Base-by-base conservation (phyloP, 805 yeast species). In the Starmerella potacharoeniae region DNA sequence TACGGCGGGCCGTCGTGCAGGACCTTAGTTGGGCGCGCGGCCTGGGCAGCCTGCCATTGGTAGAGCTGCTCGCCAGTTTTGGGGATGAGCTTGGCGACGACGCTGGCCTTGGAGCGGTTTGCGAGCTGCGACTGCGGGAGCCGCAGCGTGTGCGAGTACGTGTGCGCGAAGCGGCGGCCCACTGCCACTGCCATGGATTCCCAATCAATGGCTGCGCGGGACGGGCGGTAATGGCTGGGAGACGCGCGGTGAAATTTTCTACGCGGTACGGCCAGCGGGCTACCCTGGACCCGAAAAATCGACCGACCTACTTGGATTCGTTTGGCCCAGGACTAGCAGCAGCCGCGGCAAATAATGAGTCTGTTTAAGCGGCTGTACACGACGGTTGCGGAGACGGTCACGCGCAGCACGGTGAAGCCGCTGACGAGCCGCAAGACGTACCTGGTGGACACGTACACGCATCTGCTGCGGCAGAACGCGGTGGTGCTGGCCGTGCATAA, bases 1-100 rank as follows among this genome's bases (percentile, higher is more conserved):
- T 91, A 93, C 0, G 99, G 99, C 0, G 99, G 99, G 0, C 99
- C 99, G 70, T 93, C 99, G 62, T 90, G 97, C 1, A 93, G 71
- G 84, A 91, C 37, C 76, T 59, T 17, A 45, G 45, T 36, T 22
- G 78, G 69, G 2, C 73, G 70, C n/a, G 59, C 42, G 39, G 17
- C 53, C 43, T 60, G 60, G 29, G 68, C 60, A 36, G 62, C 62
- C 62, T 84, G 96, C 81, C 87, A 77, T 11, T 71, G 63, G 68
- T 91, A 91, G 16, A 91, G 71, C 1, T 75, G 73, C 29, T 76
- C 73, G 3, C 89, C 78, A 0, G 82, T 69, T 57, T 76, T 74
- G 10, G 82, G 79, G 11, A 81, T 72, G 56, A 73, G 71, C 57
- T 68, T 69, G 6, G 77, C 75, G 47, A 74, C 39, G 22, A 54